phyloP scores from a whole-genome alignment of 2,329 filamentous ascomycete species.

The Phoma sp. region DNA sequence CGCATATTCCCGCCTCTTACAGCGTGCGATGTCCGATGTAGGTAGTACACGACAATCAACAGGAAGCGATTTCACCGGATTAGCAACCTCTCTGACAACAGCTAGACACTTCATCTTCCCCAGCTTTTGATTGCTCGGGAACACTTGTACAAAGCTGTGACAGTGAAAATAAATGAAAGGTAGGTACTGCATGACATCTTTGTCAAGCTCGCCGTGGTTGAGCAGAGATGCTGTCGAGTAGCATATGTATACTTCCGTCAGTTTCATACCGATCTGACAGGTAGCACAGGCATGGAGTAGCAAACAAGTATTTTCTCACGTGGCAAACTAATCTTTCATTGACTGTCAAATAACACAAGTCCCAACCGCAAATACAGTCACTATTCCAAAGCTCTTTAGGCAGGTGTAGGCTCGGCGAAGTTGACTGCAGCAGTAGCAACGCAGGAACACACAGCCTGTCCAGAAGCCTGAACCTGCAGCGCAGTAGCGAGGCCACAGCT shows the following conservation, averaged over 20 bases:
- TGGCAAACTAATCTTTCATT: neutral
- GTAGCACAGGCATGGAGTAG: neutral
- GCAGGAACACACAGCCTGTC: constrained; percentile 21
- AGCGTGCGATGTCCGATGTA: neutral
- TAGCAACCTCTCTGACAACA: no score
- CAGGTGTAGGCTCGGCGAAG: neutral
- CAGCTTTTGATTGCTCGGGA: no score
- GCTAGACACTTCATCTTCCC: no score
- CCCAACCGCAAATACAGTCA: neutral
- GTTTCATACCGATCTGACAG: neutral
- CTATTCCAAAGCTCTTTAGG: neutral
- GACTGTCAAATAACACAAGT: neutral
- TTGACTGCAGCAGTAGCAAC: constrained; percentile 11
- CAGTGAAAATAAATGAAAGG: neutral
- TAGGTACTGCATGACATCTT: neutral
- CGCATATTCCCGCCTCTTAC: constrained; percentile 2
- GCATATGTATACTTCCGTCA: neutral
- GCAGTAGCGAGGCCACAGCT: constrained; percentile 22
- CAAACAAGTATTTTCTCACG: neutral
- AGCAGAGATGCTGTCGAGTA: neutral
- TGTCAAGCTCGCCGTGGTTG: neutral
- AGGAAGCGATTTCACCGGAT: neutral
- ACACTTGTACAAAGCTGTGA: no score
- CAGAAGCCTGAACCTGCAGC: constrained; percentile 21
- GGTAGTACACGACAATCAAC: neutral